Base-by-base conservation (phyloP, 2,329 filamentous ascomycete species). In the Beauveria australis region DNA sequence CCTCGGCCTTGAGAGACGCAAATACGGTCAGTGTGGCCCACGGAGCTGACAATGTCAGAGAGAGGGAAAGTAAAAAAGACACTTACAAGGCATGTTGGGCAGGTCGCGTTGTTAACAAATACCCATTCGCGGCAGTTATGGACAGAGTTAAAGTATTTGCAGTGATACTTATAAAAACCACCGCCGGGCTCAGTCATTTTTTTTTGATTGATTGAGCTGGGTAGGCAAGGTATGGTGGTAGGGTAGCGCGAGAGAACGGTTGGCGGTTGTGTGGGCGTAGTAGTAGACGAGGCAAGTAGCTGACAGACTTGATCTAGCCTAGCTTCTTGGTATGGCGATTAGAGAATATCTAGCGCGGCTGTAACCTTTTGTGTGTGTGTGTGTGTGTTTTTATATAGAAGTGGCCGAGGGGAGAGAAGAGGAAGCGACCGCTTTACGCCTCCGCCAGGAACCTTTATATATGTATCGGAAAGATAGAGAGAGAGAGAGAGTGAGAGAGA, bases 111-210 rank as follows among this genome's bases (percentile, higher is more conserved):
- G 59, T 81, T 79, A 33, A 33, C 0, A 5, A 2, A 33, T 33
- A 33, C 30, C 10, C 4, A 14, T 1, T 1, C 0, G 1, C 1
- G 3, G 30, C 30, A 33, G 5, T 33, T 12, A 1, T 33, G 0
- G 8, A 2, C 9, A 28, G 26, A 7, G 28, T 30, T 33, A 12
- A 33, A 33, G 72, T 81, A 79, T 70, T 81, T 82, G 76, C 80
- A 83, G 47, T 78, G 75, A 69, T 80, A 82, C 71, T 78, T 81
- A 67, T 81, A 81, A 63, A 76, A 80, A 43, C 76, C 76, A 41
- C 76, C 75, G 49, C 78, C 76, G 64, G 73, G 66, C 19, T 67
- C 67, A 57, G 69, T 72, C 71, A 73, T 72, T 12, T 51, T 72
- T 12, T 51, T 62, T 5, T 6, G 33, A 5, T 37, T 37, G 30